Base-by-base conservation (phyloP, 768 basidiomycete species). In the Mycena epipterygia region DNA sequence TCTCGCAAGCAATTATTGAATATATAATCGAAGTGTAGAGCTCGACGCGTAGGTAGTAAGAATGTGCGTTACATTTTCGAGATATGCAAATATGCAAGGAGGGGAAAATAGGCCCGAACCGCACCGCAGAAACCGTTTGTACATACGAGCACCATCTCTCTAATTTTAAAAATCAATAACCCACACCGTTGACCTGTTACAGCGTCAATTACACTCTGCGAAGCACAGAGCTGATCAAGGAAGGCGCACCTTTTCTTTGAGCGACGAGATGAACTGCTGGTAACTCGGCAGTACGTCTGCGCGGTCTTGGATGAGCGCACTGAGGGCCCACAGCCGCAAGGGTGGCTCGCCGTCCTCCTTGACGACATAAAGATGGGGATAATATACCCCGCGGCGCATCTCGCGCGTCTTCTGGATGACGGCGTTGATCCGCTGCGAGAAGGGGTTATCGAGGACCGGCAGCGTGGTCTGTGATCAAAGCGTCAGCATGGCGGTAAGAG, bases 331-430 rank as follows among this genome's bases (percentile, higher is more conserved):
- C 68, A 96, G 87, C 70, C 97, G 87, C 77, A 99, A 85, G 51
- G 96, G 93, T 8, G 96, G 94, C 81, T 99, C 98, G 68, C 96
- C 97, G 74, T 99, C 98, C 79, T 98, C 96, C 83, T 99, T 99
- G 76, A 99, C 96, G 60, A 98, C 86, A 76, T 98, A 99, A 9
- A 99, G 84, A 79, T 98, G 96, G 11, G 95, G 95, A 78, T 93
- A 92, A 80, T 98, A 99, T 6, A 93, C 91, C 17, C 97, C 96
- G 44, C 96, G 88, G 56, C 98, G 92, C 87, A 95, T 89, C 82
- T 99, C 98, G 21, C 98, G 89, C 19, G 93, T 95, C 85, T 99
- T 99, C 82, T 95, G 94, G 67, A 99, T 84, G 76, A 99, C 89
- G 2, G 95, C 95, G 76, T 96, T 97, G 74, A 99, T 88, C 12